Evolutionary conservation across 106 monocot species (phyloP).

Genomic region (Dendrobium huoshanense): DNA sequence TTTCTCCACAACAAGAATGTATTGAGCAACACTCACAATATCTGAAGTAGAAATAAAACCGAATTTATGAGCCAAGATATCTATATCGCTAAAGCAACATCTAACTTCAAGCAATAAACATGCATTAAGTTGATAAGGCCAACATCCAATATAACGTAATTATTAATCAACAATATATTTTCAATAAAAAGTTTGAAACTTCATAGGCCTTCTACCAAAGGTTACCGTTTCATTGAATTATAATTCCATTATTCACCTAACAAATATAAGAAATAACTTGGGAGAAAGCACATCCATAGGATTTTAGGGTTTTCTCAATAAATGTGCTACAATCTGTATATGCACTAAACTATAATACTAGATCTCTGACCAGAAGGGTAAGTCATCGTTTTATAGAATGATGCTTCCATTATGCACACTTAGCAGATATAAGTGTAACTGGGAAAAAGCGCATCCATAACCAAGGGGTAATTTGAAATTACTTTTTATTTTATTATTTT

Average conservation of each 20-base stretch:
- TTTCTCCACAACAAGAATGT: slow-evolving; percentile 95
- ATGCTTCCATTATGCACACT: neutral
- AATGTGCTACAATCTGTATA: neutral
- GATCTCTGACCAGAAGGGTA: neutral
- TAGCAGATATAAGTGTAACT: no score
- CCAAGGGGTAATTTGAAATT: no score
- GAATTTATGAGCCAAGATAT: neutral
- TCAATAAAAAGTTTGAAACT: neutral
- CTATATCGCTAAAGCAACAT: neutral
- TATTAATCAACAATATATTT: neutral
- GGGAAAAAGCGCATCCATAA: no score
- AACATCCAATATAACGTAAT: neutral
- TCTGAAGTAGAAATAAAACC: slow-evolving; percentile 24
- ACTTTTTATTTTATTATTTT: no score
- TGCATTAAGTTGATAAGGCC: neutral
- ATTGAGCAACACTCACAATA: slow-evolving; percentile 66
- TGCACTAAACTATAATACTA: neutral
- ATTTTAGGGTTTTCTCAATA: neutral
- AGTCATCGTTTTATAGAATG: neutral
- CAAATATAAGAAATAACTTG: neutral
- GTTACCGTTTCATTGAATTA: no score
- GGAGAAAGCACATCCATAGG: neutral
- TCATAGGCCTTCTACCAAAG: neutral
- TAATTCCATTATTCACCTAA: no score
- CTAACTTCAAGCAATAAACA: neutral